A percentile compares a stretch with the other conserved stretches of the same genome.
Conservation (phyloP, 2,329 filamentous ascomycete species). For the Arachnopeziza araneosa region DNA sequence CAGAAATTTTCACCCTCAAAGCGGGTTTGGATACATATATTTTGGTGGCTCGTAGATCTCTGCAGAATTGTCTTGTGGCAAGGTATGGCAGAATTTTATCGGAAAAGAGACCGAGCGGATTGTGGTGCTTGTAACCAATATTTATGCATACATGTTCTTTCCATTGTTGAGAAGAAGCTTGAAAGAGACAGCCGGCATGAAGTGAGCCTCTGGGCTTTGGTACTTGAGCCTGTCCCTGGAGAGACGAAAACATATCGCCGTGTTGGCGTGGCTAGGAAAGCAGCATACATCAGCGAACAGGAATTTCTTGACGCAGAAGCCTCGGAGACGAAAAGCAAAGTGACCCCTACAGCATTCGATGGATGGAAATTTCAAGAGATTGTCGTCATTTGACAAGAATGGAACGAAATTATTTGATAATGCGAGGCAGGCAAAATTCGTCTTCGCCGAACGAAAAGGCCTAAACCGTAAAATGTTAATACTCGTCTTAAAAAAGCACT, state of each 20-base stretch:
- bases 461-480: no score
- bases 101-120: neutral
- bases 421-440: no score
- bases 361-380: neutral
- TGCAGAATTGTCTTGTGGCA: neutral
- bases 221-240: conserved; percentile 5
- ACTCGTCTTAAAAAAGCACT: no score
- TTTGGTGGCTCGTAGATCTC: neutral
- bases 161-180: neutral
- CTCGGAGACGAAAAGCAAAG: neutral
- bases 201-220: neutral
- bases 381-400: neutral
- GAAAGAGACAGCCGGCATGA: neutral
- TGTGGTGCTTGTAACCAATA: conserved; percentile 4
- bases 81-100: neutral
- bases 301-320: neutral
- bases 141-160: conserved; percentile 4
- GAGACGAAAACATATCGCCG: neutral
- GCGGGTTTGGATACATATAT: neutral
- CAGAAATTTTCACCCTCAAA: neutral
- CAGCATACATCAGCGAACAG: neutral
- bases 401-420: no score
- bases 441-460: no score
- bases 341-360: neutral
- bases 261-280: conserved; percentile 1